Evolutionary conservation across 106 monocot species (phyloP).

Genomic region (Dactylorhiza incarnata): DNA sequence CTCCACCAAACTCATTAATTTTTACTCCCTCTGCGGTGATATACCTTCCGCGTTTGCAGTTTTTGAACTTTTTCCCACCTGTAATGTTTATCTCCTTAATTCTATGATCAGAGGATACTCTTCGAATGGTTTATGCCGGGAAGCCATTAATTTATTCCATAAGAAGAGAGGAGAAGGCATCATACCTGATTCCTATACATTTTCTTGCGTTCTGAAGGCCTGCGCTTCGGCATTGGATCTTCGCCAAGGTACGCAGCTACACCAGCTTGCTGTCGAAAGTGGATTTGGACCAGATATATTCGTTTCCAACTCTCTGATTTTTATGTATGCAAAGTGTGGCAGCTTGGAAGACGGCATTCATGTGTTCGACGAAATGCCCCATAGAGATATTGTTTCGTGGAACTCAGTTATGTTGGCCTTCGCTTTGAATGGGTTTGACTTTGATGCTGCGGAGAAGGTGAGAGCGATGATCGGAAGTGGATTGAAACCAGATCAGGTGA

Average conservation of each 20-base stretch:
- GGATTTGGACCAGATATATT: slow-evolving; percentile 36
- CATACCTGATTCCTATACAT: slow-evolving; percentile 36
- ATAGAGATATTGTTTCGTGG: slow-evolving; percentile 50
- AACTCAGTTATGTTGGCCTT: slow-evolving; percentile 46
- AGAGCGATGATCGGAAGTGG: slow-evolving; percentile 29
- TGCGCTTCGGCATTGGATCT: slow-evolving; percentile 23
- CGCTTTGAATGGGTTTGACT: slow-evolving; percentile 17
- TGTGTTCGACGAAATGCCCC: slow-evolving; percentile 54
- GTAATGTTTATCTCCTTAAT: slow-evolving; percentile 39
- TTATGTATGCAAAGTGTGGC: slow-evolving; percentile 52
- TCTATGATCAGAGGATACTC: slow-evolving; percentile 37
- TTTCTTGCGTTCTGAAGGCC: slow-evolving; percentile 46
- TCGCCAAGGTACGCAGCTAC: slow-evolving; percentile 24
- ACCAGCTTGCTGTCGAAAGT: slow-evolving; percentile 17
- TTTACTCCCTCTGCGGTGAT: slow-evolving; percentile 40
- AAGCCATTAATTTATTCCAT: slow-evolving; percentile 35
- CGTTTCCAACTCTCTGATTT: slow-evolving; percentile 43
- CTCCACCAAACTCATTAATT: slow-evolving; percentile 35
- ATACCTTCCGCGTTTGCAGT: slow-evolving; percentile 12
- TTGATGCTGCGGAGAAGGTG: slow-evolving; percentile 15
- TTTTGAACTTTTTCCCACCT: slow-evolving; percentile 11
- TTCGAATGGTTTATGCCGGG: slow-evolving; percentile 30
- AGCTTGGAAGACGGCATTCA: slow-evolving; percentile 12
- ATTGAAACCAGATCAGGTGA: slow-evolving; percentile 37
- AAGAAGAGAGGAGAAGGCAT: slow-evolving; percentile 12